phyloP scores from a whole-genome alignment of 2,329 filamentous ascomycete genomes.

The Ascochyta fabae region DNA sequence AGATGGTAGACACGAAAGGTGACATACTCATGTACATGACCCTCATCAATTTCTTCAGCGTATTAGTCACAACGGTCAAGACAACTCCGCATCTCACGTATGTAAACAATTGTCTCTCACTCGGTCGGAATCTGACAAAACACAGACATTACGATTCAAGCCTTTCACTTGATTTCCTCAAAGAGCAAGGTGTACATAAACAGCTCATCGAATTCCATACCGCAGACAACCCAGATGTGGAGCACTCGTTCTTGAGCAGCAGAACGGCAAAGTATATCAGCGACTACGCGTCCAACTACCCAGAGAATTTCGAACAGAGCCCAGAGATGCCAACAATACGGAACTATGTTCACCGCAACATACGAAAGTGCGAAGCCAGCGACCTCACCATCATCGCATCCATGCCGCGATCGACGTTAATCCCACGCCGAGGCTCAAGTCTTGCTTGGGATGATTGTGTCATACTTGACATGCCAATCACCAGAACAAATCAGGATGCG shows the following conservation, averaged over 20 bases:
- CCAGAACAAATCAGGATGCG: constrained; percentile 60
- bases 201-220: constrained; percentile 59
- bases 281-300: constrained; percentile 62
- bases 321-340: constrained; percentile 55
- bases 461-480: constrained; percentile 59
- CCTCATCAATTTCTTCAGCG: constrained; percentile 63
- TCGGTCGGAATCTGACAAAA: constrained; percentile 2
- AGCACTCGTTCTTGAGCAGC: constrained; percentile 61
- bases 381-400: constrained; percentile 65
- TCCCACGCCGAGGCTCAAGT: constrained; percentile 52
- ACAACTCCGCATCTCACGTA: constrained; percentile 40
- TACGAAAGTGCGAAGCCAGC: constrained; percentile 61
- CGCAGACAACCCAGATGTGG: constrained; percentile 57
- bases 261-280: constrained; percentile 64
- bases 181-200: constrained; percentile 58
- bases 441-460: constrained; percentile 48
- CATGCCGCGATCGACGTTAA: constrained; percentile 60
- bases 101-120: not conserved
- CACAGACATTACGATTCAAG: constrained; percentile 46
- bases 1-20: constrained; percentile 62
- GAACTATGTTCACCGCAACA: constrained; percentile 56
- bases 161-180: constrained; percentile 60
- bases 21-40: constrained; percentile 68
- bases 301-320: constrained; percentile 60
- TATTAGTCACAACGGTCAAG: constrained; percentile 56